These are phyloP conservation scores for Aspergillus japonicus DNA, from an alignment of 2,329 filamentous ascomycete species.

Conservation along the genomic window DNA sequence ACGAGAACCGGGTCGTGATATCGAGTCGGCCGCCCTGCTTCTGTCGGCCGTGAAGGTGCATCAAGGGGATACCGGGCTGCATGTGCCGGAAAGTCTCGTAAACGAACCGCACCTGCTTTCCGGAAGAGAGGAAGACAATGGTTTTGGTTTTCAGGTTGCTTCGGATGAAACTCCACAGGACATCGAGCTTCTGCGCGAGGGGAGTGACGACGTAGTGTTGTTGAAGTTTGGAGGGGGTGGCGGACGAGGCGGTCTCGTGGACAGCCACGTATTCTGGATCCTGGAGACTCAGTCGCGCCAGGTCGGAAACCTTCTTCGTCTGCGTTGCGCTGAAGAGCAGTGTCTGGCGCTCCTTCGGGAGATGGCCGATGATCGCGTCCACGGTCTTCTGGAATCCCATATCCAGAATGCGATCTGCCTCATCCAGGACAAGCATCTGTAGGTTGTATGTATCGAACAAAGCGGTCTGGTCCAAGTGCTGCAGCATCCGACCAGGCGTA, in stretches of 20 bases:
- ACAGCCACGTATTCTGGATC: slow-evolving; percentile 95
- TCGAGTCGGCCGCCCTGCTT: slow-evolving; percentile 87
- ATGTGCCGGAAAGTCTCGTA: slow-evolving; percentile 91
- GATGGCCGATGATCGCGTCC: slow-evolving; percentile 88
- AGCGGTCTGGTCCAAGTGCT: slow-evolving; percentile 92
- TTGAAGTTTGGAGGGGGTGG: slow-evolving; percentile 79
- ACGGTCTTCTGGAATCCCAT: slow-evolving; percentile 92
- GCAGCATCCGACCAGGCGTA: slow-evolving; percentile 90
- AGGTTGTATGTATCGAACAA: slow-evolving; percentile 86
- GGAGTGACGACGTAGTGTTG: slow-evolving; percentile 90
- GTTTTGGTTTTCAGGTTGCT: slow-evolving; percentile 91
- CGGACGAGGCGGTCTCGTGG: slow-evolving; percentile 74
- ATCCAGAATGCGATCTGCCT: slow-evolving; percentile 95
- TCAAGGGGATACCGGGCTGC: slow-evolving; percentile 87
- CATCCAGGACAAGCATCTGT: slow-evolving; percentile 89
- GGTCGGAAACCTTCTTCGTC: slow-evolving; percentile 87
- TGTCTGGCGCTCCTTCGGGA: slow-evolving; percentile 83
- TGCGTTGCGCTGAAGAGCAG: slow-evolving; percentile 95
- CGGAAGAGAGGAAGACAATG: slow-evolving; percentile 89
- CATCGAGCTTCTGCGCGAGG: slow-evolving; percentile 84
- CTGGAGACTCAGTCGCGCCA: slow-evolving; percentile 81
- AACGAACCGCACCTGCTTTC: slow-evolving; percentile 93
- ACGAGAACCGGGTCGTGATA: slow-evolving; percentile 79
- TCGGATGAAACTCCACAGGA: slow-evolving; percentile 87
- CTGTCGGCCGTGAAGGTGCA: slow-evolving; percentile 91